Conservation (phyloP, 257 asterid genomes). For the Solanum habrochaites region DNA sequence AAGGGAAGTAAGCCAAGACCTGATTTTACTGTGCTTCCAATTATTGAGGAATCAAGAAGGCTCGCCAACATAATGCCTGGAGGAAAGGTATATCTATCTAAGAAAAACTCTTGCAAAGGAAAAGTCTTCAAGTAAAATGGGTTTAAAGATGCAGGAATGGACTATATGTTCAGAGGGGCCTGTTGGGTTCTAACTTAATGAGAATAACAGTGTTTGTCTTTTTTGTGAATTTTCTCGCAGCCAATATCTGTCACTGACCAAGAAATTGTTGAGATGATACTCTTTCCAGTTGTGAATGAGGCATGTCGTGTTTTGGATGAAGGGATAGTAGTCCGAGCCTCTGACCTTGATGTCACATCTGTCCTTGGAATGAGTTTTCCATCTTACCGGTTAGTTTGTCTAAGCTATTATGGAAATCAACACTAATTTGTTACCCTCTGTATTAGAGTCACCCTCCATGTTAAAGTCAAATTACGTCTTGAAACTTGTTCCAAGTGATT, state of each 20-base stretch:
- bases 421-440: constrained; percentile 27
- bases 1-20: constrained; percentile 95
- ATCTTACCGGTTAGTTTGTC: background rate
- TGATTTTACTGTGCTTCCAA: constrained; percentile 66
- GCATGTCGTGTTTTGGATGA: constrained; percentile 91
- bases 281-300: constrained; percentile 94
- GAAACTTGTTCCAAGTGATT: background rate
- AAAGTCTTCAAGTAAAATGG: constrained; percentile 15
- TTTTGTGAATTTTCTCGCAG: constrained; percentile 30
- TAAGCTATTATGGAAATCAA: background rate
- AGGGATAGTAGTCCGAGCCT: constrained; percentile 78
- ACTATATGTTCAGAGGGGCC: background rate
- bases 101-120: constrained; percentile 16
- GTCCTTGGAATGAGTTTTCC: constrained; percentile 78
- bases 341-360: constrained; percentile 90
- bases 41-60: constrained; percentile 84
- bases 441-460: constrained; percentile 14
- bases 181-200: background rate
- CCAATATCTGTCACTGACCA: constrained; percentile 71
- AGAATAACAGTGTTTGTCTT: background rate
- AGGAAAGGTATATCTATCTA: constrained; percentile 54
- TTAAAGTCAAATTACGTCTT: background rate
- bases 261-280: constrained; percentile 86
- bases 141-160: background rate
- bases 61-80: constrained; percentile 71